Conservation (phyloP, 371 early-diverging fungal species). For the Hamiltosporidium tvaerminnensis region DNA sequence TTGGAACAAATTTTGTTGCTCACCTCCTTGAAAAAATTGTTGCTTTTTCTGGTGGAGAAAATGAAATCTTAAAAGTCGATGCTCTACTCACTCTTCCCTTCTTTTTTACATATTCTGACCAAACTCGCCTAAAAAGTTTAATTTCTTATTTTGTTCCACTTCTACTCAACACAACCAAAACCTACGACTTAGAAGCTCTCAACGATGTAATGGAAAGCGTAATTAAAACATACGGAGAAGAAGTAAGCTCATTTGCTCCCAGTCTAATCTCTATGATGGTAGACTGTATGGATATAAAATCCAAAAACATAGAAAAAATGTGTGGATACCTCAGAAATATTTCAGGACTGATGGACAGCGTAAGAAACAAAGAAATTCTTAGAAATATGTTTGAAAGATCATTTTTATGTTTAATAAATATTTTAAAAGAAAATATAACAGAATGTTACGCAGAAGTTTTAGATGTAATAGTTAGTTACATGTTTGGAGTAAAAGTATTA, state of each 20-base stretch:
- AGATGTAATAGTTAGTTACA: constrained; percentile 34
- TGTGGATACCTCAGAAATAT: too few species aligned
- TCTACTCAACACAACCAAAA: constrained; percentile 28
- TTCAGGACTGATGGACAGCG: too few species aligned
- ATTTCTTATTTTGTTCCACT: constrained; percentile 39
- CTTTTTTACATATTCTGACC: constrained; percentile 20
- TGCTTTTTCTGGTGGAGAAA: background rate
- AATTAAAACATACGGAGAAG: constrained; percentile 37
- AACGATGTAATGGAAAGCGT: constrained; percentile 37
- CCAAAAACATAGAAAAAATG: constrained; percentile 15
- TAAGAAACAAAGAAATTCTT: constrained; percentile 3
- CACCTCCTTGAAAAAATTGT: too few species aligned
- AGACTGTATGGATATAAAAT: constrained; percentile 21
- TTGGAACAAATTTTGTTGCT: constrained; percentile 15
- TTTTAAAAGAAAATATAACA: constrained; percentile 28
- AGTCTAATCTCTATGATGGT: constrained; percentile 13
- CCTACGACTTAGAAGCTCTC: constrained; percentile 46
- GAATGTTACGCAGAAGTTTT: constrained; percentile 47
- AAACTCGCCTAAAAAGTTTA: constrained; percentile 3
- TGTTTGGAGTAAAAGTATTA: constrained; percentile 41
- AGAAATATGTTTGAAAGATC: constrained; percentile 21
- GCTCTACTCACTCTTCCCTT: constrained; percentile 36
- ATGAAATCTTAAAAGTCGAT: constrained; percentile 43
- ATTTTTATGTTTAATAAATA: constrained; percentile 16
- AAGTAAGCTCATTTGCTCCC: constrained; percentile 43